Evolutionary conservation across 2,329 filamentous ascomycete species (phyloP), one percentile per base, ranked within the genome.

Genomic region (Colletotrichum lindemuthianum): DNA sequence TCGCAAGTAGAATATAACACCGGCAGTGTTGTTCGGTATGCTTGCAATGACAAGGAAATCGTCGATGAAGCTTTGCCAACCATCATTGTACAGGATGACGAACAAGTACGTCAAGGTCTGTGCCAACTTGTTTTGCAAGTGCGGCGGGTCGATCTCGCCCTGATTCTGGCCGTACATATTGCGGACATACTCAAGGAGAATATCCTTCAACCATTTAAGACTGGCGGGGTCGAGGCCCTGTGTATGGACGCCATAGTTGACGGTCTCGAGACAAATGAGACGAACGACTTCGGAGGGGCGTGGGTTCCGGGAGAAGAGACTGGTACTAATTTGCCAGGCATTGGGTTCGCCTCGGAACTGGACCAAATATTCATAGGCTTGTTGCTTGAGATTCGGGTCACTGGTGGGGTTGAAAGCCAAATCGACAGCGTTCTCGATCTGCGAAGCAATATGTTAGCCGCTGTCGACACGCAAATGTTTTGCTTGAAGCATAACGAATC

Each of bases 101-200:
- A 99, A 99, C 54, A 99, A 88, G 73, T 93, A 96, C 9, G 96
- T 99, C 71, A 99, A 82, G 11, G 94, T 97, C 80, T 99, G 96
- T 49, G 95, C 94, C 70, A 99, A 88, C 80, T 99, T 99, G 81
- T 98, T 99, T 79, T 98, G 95, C 47, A 99, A 90, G 69, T 87
- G 86, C 32, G 88, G 77, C 8, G 90, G 87, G 75, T 99, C 96
- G 68, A 89, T 79, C 56, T 82, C 78, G 63, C 84, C 82, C 9
- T 81, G 77, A 39, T 81, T 81, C 43, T 84, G 81, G 57, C 88
- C 86, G 76, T 97, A 98, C 52, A 86, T 88, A 71, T 90, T 87
- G 69, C 88, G 88, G 66, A 96, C 85, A 77, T 98, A 97, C 70
- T 88, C 86, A 79, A 97, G 84, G 69, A 99, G 82, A 48, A 88